Evolutionary conservation across 768 basidiomycete species (phyloP).

Genomic region (Trametes sanguinea): DNA sequence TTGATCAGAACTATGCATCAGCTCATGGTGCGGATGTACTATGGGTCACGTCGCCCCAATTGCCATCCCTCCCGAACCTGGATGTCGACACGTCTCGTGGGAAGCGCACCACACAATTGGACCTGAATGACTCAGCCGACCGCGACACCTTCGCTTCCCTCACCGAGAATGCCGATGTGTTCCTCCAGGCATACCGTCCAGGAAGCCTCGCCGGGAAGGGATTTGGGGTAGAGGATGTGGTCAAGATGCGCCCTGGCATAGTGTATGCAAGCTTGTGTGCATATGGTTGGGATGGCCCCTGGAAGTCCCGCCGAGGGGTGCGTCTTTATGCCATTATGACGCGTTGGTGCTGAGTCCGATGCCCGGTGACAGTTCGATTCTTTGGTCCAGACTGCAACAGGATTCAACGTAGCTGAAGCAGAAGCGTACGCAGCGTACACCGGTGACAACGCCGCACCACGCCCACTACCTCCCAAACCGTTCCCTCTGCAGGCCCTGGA

Average conservation of each 20-base stretch:
- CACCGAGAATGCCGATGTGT: constrained; percentile 50
- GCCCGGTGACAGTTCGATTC: constrained; percentile 55
- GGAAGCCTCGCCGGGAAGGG: constrained; percentile 49
- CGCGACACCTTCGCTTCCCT: constrained; percentile 39
- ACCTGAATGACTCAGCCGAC: constrained; percentile 42
- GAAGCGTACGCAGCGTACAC: constrained; percentile 43
- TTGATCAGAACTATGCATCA: constrained; percentile 18
- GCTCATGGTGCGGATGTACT: constrained; percentile 63
- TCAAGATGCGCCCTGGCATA: constrained; percentile 44
- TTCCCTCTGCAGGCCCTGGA: constrained; percentile 63
- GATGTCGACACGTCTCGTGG: constrained; percentile 64
- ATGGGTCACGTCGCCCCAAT: constrained; percentile 52
- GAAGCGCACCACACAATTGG: constrained; percentile 63
- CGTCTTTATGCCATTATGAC: background rate
- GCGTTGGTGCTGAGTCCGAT: background rate
- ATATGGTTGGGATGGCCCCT: constrained; percentile 61
- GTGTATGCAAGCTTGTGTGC: constrained; percentile 56
- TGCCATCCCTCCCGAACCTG: constrained; percentile 52
- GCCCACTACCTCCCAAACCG: constrained; percentile 32
- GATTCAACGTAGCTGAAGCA: constrained; percentile 61
- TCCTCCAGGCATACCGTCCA: constrained; percentile 63
- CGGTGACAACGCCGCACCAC: constrained; percentile 11
- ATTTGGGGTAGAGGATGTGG: constrained; percentile 47
- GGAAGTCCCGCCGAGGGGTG: constrained; percentile 55
- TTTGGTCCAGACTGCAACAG: constrained; percentile 61